Evolutionary conservation across 2,329 filamentous ascomycete genomes (phyloP), one percentile per base, ranked within the genome.

Genomic region (Phyllosticta citriasiana): DNA sequence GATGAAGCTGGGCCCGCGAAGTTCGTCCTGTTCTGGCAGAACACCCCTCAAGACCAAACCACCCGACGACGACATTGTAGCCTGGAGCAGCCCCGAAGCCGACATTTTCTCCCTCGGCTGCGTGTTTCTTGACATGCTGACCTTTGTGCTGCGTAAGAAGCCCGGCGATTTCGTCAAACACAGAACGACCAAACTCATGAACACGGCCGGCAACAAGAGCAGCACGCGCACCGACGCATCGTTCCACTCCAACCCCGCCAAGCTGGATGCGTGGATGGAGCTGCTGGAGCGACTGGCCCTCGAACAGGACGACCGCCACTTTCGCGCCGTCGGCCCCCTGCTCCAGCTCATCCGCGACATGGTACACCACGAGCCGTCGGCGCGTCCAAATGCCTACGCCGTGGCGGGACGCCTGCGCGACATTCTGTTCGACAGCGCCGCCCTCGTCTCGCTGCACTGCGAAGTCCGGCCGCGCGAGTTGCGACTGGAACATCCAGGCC

Each of bases 101-200:
- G 88, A 91, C 69, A 77, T 91, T 22, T 92, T 88, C 73, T 88
- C 87, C 2, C 77, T 91, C 1, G 88, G 84, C 9, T 88, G 87
- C 70, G 80, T 91, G 57, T 88, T 88, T 63, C 77, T 91, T 16
- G 88, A 92, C 65, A 80, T 91, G 30, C 69, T 91, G 22, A 85
- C 84, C 24, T 85, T 88, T 67, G 76, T 88, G 62, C 73, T 90
- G 63, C 88, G 89, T 70, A 85, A 86, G 65, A 83, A 85, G 59
- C 79, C 83, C 1, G 80, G 82, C 57, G 82, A 85, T 26, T 90
- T 91, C 68, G 78, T 83, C 35, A 79, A 83, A 25, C 85, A 89
- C 69, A 84, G 88, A 5, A 80, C 83, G 1, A 80, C 83, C 3
- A 86, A 85, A 68, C 84, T 87, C 69, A 86, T 85, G 69, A 81